Evolutionary conservation across 2,329 filamentous ascomycete species (phyloP), one percentile per base, ranked within the genome.

Genomic region (Neonectria neomacrospora): DNA sequence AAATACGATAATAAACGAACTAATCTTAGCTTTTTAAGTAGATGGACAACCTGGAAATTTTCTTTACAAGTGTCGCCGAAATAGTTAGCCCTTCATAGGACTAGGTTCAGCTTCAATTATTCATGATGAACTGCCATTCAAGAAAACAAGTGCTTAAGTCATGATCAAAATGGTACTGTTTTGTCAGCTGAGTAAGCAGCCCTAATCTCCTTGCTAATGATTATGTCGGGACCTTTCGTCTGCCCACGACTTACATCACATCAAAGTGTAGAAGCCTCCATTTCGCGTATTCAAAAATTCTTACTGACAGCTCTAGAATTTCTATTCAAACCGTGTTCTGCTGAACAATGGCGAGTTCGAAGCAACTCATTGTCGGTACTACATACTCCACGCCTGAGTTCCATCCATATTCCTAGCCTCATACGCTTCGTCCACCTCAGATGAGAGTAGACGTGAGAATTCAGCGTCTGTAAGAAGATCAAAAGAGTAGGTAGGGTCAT

Each of bases 201-300:
- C 8, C 57, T 64, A 23, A 26, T n/a, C n/a, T n/a, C 12, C 45
- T 53, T 18, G 55, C 51, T 3, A 20, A n/a, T n/a, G n/a, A n/a
- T n/a, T n/a, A 47, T 53, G 42, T 30, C 60, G 20, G 51, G 52
- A 52, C 34, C 55, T 28, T 59, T 23, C 16, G 22, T 64, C 42
- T 56, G 37, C 30, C 42, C 57, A 14, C 57, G 60, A 22, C 32
- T 64, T 14, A 57, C 61, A 44, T 61, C 61, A 28, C 55, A 51
- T n/a, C 45, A 11, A n/a, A 56, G 20, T 16, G 30, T 64, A 28
- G 55, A 39, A 45, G 26, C 11, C 48, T 32, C 16, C 37, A 56
- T 23, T n/a, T 64, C 18, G 34, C 9, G 34, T 42, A 56, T 14
- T 47, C 60, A 9, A 41, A 57, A 7, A 22, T 60, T 52, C 20